Conservation (phyloP, 2,329 filamentous ascomycete species). For the Ophiostoma australiae region DNA sequence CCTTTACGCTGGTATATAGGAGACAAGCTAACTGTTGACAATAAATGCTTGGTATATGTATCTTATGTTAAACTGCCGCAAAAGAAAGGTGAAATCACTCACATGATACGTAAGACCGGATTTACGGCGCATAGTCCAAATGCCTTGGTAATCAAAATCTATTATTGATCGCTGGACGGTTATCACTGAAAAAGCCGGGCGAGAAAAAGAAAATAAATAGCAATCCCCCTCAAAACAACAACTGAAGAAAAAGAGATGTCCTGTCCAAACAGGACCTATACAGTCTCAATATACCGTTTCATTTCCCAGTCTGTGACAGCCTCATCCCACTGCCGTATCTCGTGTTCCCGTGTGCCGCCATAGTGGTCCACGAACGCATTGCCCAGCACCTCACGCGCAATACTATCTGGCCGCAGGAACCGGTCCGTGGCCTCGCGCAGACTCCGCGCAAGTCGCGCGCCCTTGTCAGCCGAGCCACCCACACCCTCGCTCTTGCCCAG, state of each 20-base stretch:
- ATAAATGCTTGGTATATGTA: too few relatives aligned
- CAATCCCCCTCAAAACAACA: not conserved
- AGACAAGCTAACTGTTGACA: too few relatives aligned
- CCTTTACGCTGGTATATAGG: not conserved
- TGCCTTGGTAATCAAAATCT: not conserved
- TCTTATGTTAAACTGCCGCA: not conserved
- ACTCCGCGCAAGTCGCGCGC: conserved; percentile 74
- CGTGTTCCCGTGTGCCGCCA: conserved; percentile 86
- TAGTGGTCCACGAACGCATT: conserved; percentile 96
- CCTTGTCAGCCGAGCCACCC: conserved; percentile 64
- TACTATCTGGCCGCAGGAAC: conserved; percentile 72
- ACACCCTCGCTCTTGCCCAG: conserved; percentile 81
- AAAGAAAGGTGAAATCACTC: not conserved
- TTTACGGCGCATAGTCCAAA: not conserved
- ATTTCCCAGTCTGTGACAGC: conserved; percentile 95
- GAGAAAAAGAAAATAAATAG: not conserved
- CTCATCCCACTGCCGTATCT: conserved; percentile 86
- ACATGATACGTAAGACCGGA: not conserved
- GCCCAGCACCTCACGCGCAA: conserved; percentile 90
- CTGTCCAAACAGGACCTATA: conserved; percentile 34
- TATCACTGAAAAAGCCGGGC: not conserved
- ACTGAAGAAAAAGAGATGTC: not conserved
- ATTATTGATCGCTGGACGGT: not conserved
- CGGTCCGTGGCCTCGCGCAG: conserved; percentile 76
- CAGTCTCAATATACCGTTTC: conserved; percentile 73